These are phyloP conservation scores for Alternaria ventricosa DNA, from an alignment of 2,329 filamentous ascomycete species.

Conservation along the genomic window DNA sequence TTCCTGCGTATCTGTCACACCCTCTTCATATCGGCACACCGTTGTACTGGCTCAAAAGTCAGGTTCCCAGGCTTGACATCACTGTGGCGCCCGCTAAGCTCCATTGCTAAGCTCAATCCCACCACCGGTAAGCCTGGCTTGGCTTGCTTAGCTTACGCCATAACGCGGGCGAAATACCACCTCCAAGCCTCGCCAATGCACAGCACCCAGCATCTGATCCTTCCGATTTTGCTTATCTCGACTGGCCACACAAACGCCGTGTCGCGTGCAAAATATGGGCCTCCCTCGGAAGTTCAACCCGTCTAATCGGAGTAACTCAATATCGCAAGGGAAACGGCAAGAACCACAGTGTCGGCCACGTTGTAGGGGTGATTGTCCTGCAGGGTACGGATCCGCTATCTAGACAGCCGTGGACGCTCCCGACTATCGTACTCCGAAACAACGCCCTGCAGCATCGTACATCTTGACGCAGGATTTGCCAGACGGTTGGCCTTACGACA, in stretches of 20 bases:
- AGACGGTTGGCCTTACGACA: neutral
- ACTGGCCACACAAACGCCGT: neutral
- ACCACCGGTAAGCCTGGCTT: constrained; percentile 8
- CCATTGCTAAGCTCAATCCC: constrained; percentile 6
- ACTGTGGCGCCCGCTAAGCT: constrained; percentile 13
- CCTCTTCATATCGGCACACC: neutral
- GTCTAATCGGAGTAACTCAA: neutral
- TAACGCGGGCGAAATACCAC: neutral
- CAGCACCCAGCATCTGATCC: neutral
- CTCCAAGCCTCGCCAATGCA: constrained; percentile 12
- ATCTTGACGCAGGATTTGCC: neutral
- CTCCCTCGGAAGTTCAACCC: neutral
- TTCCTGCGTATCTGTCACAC: neutral
- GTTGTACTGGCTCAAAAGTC: neutral
- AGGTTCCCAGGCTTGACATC: constrained; percentile 5
- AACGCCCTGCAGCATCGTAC: neutral
- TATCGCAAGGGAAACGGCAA: neutral
- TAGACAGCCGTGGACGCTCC: neutral
- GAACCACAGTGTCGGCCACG: neutral
- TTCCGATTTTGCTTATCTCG: constrained; percentile 1
- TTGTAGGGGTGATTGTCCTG: neutral
- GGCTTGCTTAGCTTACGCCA: constrained; percentile 16
- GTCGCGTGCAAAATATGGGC: neutral
- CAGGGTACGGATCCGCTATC: neutral
- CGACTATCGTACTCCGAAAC: neutral